Conservation (phyloP, 768 basidiomycete genomes). For the Trametes gibbosa region DNA sequence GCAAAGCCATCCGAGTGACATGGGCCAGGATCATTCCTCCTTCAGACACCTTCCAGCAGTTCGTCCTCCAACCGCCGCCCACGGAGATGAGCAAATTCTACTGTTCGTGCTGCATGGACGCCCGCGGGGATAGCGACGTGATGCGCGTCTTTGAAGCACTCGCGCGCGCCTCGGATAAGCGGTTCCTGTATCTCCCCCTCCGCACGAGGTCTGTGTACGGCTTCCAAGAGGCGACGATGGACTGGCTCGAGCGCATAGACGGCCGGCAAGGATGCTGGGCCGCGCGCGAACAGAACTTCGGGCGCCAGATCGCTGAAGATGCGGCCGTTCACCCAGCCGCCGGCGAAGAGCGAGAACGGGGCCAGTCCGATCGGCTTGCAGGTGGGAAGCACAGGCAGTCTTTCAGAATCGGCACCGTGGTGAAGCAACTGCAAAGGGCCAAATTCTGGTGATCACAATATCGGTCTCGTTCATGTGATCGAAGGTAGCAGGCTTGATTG, state of each 20-base stretch:
- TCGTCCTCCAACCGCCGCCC: conserved; percentile 22
- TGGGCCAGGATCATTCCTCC: conserved; percentile 11
- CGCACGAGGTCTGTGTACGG: conserved; percentile 15
- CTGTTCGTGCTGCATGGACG: conserved; percentile 26
- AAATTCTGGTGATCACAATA: neutral
- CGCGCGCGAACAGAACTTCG: neutral
- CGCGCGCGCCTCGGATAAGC: conserved; percentile 14
- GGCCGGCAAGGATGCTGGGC: conserved; percentile 18
- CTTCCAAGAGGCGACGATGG: conserved; percentile 18
- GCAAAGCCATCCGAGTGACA: neutral
- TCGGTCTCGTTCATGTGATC: too few relatives aligned
- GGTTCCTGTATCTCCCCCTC: conserved; percentile 19
- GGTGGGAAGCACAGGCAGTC: neutral
- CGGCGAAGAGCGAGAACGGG: neutral
- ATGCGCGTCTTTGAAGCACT: conserved; percentile 23
- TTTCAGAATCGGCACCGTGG: neutral
- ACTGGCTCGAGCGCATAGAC: conserved; percentile 19
- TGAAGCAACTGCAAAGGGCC: neutral
- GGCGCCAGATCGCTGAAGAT: neutral
- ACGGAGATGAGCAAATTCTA: conserved; percentile 19
- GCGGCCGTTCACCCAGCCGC: neutral
- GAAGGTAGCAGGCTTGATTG: neutral
- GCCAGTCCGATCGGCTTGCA: neutral
- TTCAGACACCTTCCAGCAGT: neutral
- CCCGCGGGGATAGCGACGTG: conserved; percentile 20